Evolutionary conservation across 1,139 yeast species (phyloP), one percentile per base, ranked within the genome.

Genomic region (Saccharomyces hybrid): DNA sequence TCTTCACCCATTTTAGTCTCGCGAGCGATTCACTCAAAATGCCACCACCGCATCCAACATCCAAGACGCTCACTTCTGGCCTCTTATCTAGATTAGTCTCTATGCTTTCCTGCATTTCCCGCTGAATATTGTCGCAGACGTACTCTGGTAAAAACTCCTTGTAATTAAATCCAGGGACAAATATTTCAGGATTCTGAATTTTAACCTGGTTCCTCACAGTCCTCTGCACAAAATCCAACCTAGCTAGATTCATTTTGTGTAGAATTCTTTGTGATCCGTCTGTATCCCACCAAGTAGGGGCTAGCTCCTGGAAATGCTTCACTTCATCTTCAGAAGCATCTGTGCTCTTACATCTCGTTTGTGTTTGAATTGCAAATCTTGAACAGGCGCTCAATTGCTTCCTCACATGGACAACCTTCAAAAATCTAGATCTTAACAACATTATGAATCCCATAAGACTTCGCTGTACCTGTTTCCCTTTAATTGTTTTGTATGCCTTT

Each of bases 31-130:
- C 99, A 4, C 91, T 75, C 47, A 93, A 75, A 30, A 93, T 84
- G 0, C 99, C 99, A 6, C 99, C 99, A 25, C 99, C 99, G 68
- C 99, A 95, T 0, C 99, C 99, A 54, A 93, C 84, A 67, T 93
- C 99, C 57, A 93, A 73, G 0, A 84, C 91, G 13, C 72, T 70
- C 52, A 82, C 72, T 51, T 76, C 71, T 25, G 65, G 50, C 26
- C 41, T 62, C 4, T 61, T 57, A 48, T 77, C 68, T 42, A 80
- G 61, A 47, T 75, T 74, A 26, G 75, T 73, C 54, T 82, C 70
- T 50, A 78, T 76, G 8, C 60, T 62, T 13, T 77, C 76, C 57
- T 80, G 80, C 57, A 82, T 84, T 49, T 71, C 71, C 20, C 64
- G 58, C n/a, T 75, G 62, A 41, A 86, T 82, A 53, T 76, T 75